phyloP scores from a whole-genome alignment of 164 flowering plant species.

The Chimonanthus salicifolius region DNA sequence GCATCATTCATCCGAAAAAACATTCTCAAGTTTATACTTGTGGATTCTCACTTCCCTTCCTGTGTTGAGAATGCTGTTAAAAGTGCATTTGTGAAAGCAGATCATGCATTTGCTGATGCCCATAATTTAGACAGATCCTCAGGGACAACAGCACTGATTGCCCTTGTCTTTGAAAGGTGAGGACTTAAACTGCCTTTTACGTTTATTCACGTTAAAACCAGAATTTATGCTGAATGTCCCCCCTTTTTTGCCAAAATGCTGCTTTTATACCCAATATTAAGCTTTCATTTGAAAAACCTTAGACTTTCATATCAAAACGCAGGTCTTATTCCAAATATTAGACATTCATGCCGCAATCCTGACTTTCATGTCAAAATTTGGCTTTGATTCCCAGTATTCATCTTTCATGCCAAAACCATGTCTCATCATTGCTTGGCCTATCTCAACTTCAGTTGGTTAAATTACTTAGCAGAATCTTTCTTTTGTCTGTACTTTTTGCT shows the following conservation, averaged over 20 bases:
- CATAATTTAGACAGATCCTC: conserved; percentile 73
- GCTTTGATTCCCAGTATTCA: no score
- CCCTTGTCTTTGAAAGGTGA: conserved; percentile 72
- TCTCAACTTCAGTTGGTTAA: neutral
- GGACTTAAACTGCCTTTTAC: conserved; percentile 6
- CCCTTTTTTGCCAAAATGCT: neutral
- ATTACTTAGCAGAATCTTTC: neutral
- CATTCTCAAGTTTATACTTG: conserved; percentile 69
- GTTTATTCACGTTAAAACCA: no score
- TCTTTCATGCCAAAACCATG: no score
- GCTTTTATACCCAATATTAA: no score
- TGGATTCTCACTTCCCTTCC: conserved; percentile 63
- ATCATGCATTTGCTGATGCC: conserved; percentile 80
- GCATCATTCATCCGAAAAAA: conserved; percentile 59
- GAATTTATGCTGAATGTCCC: neutral
- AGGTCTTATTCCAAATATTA: no score
- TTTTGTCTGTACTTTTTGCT: neutral
- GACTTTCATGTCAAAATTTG: no score
- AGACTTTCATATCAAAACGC: no score
- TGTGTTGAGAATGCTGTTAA: conserved; percentile 60
- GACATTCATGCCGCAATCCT: no score
- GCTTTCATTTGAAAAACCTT: no score
- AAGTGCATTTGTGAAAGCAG: conserved; percentile 73
- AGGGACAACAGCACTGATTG: conserved; percentile 91
- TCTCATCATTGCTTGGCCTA: neutral